These are phyloP conservation scores for Lactuca sativa DNA, from an alignment of 129 eudicot species.

Conservation along the genomic window DNA sequence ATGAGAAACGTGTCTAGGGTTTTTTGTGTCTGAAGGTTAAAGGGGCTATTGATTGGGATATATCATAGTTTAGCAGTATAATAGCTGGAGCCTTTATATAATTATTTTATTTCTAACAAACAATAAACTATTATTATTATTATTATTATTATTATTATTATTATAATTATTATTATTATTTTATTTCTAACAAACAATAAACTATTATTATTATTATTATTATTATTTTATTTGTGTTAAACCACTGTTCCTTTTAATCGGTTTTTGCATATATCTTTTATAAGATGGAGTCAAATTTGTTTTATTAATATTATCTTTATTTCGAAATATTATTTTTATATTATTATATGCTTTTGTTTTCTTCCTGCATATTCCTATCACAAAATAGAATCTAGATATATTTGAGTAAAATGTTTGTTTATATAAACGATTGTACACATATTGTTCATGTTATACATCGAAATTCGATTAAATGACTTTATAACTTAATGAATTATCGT, in stretches of 20 bases:
- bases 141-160: not conserved
- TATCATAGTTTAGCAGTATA: slow-evolving; percentile 17
- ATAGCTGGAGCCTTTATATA: slow-evolving; percentile 31
- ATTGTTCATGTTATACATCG: too few species aligned
- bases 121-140: not conserved
- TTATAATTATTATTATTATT: slow-evolving; percentile 2
- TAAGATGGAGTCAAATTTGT: slow-evolving; percentile 19
- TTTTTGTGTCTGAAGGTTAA: slow-evolving; percentile 1
- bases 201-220: not conserved
- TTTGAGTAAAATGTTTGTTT: not conserved
- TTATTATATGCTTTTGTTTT: slow-evolving; percentile 21
- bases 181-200: not conserved
- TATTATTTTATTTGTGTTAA: not conserved
- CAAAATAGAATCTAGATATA: slow-evolving; percentile 2
- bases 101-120: not conserved
- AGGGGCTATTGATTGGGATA: slow-evolving; percentile 28
- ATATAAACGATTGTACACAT: not conserved
- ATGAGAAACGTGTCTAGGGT: slow-evolving; percentile 27
- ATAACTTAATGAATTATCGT: too few species aligned
- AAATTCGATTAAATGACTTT: too few species aligned
- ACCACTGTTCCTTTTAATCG: slow-evolving; percentile 11
- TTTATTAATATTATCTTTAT: slow-evolving; percentile 4
- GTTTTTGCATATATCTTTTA: not conserved
- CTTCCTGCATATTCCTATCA: slow-evolving; percentile 31
- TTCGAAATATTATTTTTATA: slow-evolving; percentile 18